Evolutionary conservation across 352 stramenopile species (phyloP), one percentile per base, ranked within the genome.

Genomic region (Phytophthora pini): DNA sequence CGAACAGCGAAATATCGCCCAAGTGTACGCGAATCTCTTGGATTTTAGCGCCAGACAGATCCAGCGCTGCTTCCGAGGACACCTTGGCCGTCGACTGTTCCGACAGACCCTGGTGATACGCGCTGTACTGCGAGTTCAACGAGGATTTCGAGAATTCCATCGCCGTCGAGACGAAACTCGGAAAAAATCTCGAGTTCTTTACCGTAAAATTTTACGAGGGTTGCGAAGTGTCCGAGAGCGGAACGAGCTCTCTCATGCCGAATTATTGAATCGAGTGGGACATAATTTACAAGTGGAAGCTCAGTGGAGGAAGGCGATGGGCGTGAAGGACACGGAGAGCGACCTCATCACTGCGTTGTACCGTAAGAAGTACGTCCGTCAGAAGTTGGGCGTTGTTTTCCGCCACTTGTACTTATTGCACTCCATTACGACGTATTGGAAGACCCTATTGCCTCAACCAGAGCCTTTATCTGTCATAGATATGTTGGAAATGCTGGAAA

Each of bases 61-160:
- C 44, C 93, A 98, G 71, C 84, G 93, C 2, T 73, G 90, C 5
- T 98, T 91, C 56, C 84, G 94, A 10, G 95, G 95, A 0, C 77
- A 90, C 71, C 57, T 84, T 1, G 92, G 91, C 0, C 76, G 95
- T 5, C 63, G 69, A 20, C 56, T 80, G 12, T 77, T 73, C 40
- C 66, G 65, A 4, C 68, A 90, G 36, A 45, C 64, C 0, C 5
- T 87, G 15, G 73, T 77, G 2, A 39, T 88, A 3, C 60, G 71
- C n/a, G 74, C 79, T 1, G 69, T 70, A 22, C 58, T 87, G 34
- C 60, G 62, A n/a, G 80, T 90, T 55, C 82, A 89, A 46, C 70
- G 76, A 0, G 58, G 59, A 29, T 89, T 78, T 49, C 68, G 79
- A 20, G 70, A 78, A 12, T 76, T 79, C 27, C 69, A 74, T 52